phyloP scores from a whole-genome alignment of 306 rosid species.

The Trifolium dubium region DNA sequence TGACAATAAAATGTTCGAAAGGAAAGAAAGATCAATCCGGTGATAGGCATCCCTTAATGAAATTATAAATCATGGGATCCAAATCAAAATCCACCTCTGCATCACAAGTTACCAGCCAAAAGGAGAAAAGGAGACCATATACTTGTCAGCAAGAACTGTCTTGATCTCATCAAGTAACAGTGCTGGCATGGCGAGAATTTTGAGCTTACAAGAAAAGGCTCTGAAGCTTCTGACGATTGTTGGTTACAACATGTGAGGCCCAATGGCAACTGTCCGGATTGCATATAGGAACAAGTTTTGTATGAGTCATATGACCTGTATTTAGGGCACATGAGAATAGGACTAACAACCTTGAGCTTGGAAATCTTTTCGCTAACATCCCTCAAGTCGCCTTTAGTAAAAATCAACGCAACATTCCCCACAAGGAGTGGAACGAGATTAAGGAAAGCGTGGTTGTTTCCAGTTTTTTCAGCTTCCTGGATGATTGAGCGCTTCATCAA shows the following conservation, averaged over 20 bases:
- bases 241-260: slow-evolving; percentile 51
- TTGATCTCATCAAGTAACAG: slow-evolving; percentile 52
- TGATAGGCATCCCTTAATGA: slow-evolving; percentile 1
- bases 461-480: slow-evolving; percentile 60
- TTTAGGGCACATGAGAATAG: slow-evolving; percentile 56
- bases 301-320: slow-evolving; percentile 50
- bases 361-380: slow-evolving; percentile 69
- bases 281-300: slow-evolving; percentile 45
- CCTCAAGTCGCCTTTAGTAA: slow-evolving; percentile 63
- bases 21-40: slow-evolving; percentile 19
- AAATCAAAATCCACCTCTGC: slow-evolving; percentile 10
- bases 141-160: slow-evolving; percentile 50
- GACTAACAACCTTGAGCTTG: slow-evolving; percentile 62
- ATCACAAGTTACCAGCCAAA: slow-evolving; percentile 48
- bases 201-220: slow-evolving; percentile 52
- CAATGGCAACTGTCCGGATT: slow-evolving; percentile 51
- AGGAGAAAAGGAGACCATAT: slow-evolving; percentile 54
- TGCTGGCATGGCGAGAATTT: slow-evolving; percentile 45
- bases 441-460: slow-evolving; percentile 59
- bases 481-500: slow-evolving; percentile 56
- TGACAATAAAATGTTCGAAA: slow-evolving; percentile 21
- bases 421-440: slow-evolving; percentile 76
- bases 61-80: neutral
- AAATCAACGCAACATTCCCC: slow-evolving; percentile 78
- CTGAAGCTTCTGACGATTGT: slow-evolving; percentile 35